These are phyloP conservation scores for Lipomyces chichibuensis DNA, from an alignment of 805 yeast genomes.

Conservation along the genomic window DNA sequence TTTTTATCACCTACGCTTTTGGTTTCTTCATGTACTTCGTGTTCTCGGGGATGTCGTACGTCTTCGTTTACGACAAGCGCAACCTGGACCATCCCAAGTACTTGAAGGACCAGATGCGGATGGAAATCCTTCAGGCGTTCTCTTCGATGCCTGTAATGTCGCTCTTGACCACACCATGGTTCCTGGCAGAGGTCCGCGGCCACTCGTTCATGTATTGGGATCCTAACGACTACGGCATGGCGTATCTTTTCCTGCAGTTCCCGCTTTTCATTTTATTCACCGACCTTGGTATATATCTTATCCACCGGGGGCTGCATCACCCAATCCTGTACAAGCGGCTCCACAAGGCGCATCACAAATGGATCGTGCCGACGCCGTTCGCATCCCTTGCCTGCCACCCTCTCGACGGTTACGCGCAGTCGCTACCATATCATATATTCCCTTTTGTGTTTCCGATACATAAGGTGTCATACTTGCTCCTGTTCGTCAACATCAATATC, in stretches of 20 bases:
- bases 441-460: slow-evolving; percentile 93
- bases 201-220: slow-evolving; percentile 76
- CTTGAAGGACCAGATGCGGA: slow-evolving; percentile 85
- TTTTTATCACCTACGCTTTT: slow-evolving; percentile 70
- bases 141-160: slow-evolving; percentile 94
- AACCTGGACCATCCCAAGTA: slow-evolving; percentile 96
- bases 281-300: slow-evolving; percentile 86
- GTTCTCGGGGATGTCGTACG: slow-evolving; percentile 77
- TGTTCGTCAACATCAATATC: slow-evolving; percentile 90
- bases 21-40: slow-evolving; percentile 82
- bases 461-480: slow-evolving; percentile 75
- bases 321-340: slow-evolving; percentile 80
- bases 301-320: slow-evolving; percentile 94
- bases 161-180: slow-evolving; percentile 84
- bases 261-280: slow-evolving; percentile 88
- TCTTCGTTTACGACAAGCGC: slow-evolving; percentile 79
- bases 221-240: slow-evolving; percentile 66
- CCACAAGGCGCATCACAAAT: slow-evolving; percentile 98
- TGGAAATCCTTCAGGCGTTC: slow-evolving; percentile 79
- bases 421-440: slow-evolving; percentile 88
- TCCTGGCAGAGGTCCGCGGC: slow-evolving; percentile 79
- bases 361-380: slow-evolving; percentile 98
- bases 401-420: slow-evolving; percentile 91
- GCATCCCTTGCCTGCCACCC: slow-evolving; percentile 99
- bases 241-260: slow-evolving; percentile 68